These are phyloP conservation scores for Dimargaris xerosporica DNA, from an alignment of 192 early-diverging fungal species.

Conservation along the genomic window DNA sequence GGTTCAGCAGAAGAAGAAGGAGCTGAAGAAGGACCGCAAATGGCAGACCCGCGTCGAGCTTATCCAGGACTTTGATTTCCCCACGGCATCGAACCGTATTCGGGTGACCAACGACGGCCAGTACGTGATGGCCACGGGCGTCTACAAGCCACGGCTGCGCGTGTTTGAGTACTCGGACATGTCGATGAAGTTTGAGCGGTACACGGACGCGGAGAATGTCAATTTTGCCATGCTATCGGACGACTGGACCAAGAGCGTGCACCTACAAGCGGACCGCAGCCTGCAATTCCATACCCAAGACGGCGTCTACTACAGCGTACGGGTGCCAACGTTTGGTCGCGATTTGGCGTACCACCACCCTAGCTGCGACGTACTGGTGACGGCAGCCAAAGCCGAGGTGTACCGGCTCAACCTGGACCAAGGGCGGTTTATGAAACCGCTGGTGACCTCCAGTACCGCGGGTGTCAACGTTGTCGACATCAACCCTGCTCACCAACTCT, in stretches of 20 bases:
- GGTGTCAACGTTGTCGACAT: constrained; percentile 58
- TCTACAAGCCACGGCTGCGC: constrained; percentile 97
- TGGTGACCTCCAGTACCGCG: constrained; percentile 49
- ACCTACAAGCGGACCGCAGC: constrained; percentile 76
- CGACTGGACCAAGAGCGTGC: constrained; percentile 94
- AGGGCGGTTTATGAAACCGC: constrained; percentile 76
- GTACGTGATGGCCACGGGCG: constrained; percentile 80
- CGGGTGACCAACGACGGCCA: constrained; percentile 75
- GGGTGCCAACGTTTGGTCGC: constrained; percentile 92
- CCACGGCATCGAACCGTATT: constrained; percentile 75
- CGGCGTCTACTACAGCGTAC: constrained; percentile 83
- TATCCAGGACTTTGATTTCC: constrained; percentile 97
- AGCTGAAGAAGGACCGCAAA: constrained; percentile 64
- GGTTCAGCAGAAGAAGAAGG: constrained; percentile 65
- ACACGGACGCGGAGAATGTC: constrained; percentile 86
- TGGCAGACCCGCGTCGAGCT: constrained; percentile 85
- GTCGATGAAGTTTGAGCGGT: constrained; percentile 97
- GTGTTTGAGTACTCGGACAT: constrained; percentile 84
- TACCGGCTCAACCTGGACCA: constrained; percentile 85
- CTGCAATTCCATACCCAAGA: constrained; percentile 91
- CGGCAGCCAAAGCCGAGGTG: constrained; percentile 64
- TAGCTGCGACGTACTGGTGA: constrained; percentile 78
- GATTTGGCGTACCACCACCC: constrained; percentile 82
- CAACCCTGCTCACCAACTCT: constrained; percentile 87
- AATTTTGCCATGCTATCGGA: constrained; percentile 73